phyloP scores from a whole-genome alignment of 352 stramenopile species.

The Albugo laibachii region DNA sequence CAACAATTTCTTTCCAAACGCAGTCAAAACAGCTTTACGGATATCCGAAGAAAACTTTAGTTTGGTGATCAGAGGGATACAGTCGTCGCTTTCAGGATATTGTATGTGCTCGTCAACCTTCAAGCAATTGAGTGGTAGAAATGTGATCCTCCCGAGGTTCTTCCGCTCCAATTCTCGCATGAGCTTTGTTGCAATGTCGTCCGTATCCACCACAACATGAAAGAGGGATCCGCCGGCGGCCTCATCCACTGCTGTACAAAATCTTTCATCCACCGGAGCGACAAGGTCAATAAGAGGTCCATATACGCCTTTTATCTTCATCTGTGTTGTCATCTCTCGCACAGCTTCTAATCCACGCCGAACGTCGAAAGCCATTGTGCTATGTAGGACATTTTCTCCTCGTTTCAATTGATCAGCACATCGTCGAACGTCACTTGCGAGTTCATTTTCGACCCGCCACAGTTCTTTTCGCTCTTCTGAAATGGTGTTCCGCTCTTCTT shows the following conservation, averaged over 20 bases:
- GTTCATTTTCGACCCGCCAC: constrained; percentile 62
- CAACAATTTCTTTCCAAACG: constrained; percentile 95
- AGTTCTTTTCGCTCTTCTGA: constrained; percentile 66
- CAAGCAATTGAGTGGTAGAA: constrained; percentile 89
- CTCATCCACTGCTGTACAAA: constrained; percentile 90
- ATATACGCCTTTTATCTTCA: constrained; percentile 68
- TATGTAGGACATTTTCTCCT: constrained; percentile 60
- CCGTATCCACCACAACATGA: constrained; percentile 97
- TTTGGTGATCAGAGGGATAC: constrained; percentile 69
- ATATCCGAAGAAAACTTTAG: constrained; percentile 75
- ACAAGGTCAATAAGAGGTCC: constrained; percentile 96
- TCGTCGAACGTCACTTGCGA: constrained; percentile 52
- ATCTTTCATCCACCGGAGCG: constrained; percentile 66
- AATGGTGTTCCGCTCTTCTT: constrained; percentile 55
- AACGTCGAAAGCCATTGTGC: constrained; percentile 75
- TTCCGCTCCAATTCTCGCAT: constrained; percentile 90
- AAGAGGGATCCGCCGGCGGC: constrained; percentile 92
- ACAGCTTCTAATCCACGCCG: constrained; percentile 66
- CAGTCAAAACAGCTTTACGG: constrained; percentile 82
- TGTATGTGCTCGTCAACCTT: constrained; percentile 66
- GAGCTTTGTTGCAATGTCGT: constrained; percentile 87
- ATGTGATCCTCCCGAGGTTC: constrained; percentile 91
- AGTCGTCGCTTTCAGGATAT: constrained; percentile 62
- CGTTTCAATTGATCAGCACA: constrained; percentile 43
- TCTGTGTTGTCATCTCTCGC: constrained; percentile 68